Percentiles rank a stretch among this genome's conserved stretches.
phyloP scores from a whole-genome alignment of 2,329 filamentous ascomycete species.

The Phoma herbarum region DNA sequence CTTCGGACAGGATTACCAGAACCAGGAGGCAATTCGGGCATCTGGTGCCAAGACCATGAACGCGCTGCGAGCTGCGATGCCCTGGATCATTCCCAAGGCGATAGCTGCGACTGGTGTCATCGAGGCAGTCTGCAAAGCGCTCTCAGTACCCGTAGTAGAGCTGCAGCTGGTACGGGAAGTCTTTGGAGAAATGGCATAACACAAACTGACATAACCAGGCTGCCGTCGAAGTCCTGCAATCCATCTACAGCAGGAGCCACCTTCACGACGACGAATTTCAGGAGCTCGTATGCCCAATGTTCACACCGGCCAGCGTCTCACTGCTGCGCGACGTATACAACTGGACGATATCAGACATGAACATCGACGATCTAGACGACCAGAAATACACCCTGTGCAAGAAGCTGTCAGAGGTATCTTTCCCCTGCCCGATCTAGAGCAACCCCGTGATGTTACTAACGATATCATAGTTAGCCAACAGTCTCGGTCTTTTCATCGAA shows the following conservation, averaged over 20 bases:
- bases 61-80: slow-evolving; percentile 79
- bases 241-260: slow-evolving; percentile 76
- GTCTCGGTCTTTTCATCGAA: slow-evolving; percentile 83
- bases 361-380: slow-evolving; percentile 84
- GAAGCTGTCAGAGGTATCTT: slow-evolving; percentile 85
- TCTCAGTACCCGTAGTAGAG: slow-evolving; percentile 48
- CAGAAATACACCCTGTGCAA: slow-evolving; percentile 92
- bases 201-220: slow-evolving; percentile 43
- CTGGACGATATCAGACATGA: slow-evolving; percentile 80
- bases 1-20: slow-evolving; percentile 70
- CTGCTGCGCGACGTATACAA: slow-evolving; percentile 78
- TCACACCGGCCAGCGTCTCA: slow-evolving; percentile 73
- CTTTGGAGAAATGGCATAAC: background rate
- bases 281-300: slow-evolving; percentile 81
- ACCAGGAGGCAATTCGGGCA: slow-evolving; percentile 71
- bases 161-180: slow-evolving; percentile 45
- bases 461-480: slow-evolving; percentile 75
- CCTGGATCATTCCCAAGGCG: slow-evolving; percentile 87
- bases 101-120: slow-evolving; percentile 65
- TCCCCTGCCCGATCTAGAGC: background rate
- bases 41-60: slow-evolving; percentile 81
- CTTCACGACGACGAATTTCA: slow-evolving; percentile 81
- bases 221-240: slow-evolving; percentile 82
- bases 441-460: slow-evolving; percentile 31
- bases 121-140: slow-evolving; percentile 51